Evolutionary conservation across 2,329 filamentous ascomycete species (phyloP), one percentile per base, ranked within the genome.

Genomic region (Colletotrichum viniferum): DNA sequence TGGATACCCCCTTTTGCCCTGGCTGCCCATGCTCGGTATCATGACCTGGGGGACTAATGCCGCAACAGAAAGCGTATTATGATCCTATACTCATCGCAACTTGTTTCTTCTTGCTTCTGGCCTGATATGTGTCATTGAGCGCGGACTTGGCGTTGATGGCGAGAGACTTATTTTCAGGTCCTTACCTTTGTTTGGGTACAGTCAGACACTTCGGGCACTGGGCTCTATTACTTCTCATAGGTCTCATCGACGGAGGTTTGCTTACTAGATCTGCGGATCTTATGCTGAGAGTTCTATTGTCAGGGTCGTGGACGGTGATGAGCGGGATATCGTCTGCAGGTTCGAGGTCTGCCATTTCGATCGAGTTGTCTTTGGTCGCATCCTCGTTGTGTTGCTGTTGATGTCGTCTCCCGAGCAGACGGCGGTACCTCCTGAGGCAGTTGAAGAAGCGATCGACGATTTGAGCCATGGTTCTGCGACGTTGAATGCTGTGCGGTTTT

Each of bases 1-100:
- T 77, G 81, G 4, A 87, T 93, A 78, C 91, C 91, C 5, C 66
- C 81, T 1, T 94, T 93, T 82, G 91, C 91, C 7, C 85, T 91
- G 81, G 79, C 85, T 7, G 91, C 92, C 6, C 92, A 94, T 80
- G 81, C 84, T 52, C 85, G 89, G 28, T 91, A 88, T 79, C 90
- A 91, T 80, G 79, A 80, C 9, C 78, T 85, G 72, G 82, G 79
- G 14, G 83, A 80, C 73, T 77, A 38, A 52, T 18, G 4, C 16
- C 21, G 13, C 55, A 14, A 28, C 8, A 8, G n/a, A n/a, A 21
- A 14, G 7, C 13, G 21, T 21, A 8, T 16, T 14, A 10, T 58
- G n/a, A 21, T 34, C 9, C 10, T 12, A 10, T 16, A n/a, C 30
- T 60, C 16, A 32, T 60, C 26, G 21, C 56, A 58, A 24, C 24